Conservation (phyloP, 352 stramenopile species). For the Globisporangium parvum region DNA sequence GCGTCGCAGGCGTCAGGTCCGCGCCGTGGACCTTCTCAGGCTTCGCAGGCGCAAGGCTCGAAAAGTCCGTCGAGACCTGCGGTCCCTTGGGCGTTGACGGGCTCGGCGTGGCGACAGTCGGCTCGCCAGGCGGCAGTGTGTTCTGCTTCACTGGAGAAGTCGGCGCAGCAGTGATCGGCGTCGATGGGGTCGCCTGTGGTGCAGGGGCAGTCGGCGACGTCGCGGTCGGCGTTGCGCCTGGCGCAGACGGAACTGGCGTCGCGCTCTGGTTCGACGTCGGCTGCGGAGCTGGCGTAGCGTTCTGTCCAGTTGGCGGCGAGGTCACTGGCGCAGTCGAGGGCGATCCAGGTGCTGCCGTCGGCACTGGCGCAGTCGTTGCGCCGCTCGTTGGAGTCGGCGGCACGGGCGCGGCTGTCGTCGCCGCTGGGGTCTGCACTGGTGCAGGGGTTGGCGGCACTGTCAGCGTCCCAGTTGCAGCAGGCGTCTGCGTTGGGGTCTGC, state of each 20-base stretch:
- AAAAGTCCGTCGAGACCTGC: constrained; percentile 11
- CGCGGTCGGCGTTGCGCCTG: background rate
- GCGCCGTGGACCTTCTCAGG: constrained; percentile 16
- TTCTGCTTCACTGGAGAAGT: constrained; percentile 5
- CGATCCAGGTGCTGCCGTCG: background rate
- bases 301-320: background rate
- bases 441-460: background rate
- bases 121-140: background rate
- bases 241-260: background rate
- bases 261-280: background rate
- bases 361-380: background rate
- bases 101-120: constrained; percentile 6
- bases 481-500: background rate
- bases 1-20: constrained; percentile 7
- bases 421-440: background rate
- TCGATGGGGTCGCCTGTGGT: constrained; percentile 1
- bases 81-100: constrained; percentile 10
- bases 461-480: background rate
- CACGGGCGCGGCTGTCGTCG: constrained; percentile 2
- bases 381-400: no score
- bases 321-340: background rate
- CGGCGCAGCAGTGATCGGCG: background rate
- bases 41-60: constrained; percentile 5
- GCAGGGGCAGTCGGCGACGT: background rate
- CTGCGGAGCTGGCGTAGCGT: background rate